Evolutionary conservation across 106 monocot genomes (phyloP).

Genomic region (Dendrobium chrysotoxum): DNA sequence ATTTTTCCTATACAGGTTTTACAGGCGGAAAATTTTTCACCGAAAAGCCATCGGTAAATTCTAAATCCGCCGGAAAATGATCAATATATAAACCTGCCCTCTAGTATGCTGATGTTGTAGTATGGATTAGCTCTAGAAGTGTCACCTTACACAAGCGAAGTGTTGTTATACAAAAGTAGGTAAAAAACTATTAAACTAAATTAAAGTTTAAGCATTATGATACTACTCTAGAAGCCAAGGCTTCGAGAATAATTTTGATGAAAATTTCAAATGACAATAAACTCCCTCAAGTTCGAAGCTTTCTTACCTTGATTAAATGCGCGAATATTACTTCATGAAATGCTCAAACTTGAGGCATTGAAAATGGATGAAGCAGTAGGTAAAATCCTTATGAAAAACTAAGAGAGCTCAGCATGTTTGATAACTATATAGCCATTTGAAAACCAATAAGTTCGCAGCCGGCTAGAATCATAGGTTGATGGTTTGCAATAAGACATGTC

Average conservation of each 20-base stretch:
- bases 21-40: too few species aligned
- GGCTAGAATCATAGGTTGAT: background rate
- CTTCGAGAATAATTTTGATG: background rate
- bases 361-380: conserved; percentile 67
- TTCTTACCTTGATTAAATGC: conserved; percentile 46
- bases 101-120: conserved; percentile 88
- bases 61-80: too few species aligned
- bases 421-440: conserved; percentile 17
- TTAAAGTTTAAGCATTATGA: background rate
- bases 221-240: background rate
- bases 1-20: too few species aligned
- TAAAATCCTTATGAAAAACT: conserved; percentile 65
- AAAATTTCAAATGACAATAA: background rate
- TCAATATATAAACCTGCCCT: too few species aligned
- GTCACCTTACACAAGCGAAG: conserved; percentile 24
- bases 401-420: conserved; percentile 44
- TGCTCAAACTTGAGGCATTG: conserved; percentile 42
- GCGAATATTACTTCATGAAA: conserved; percentile 73
- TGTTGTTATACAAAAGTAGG: background rate
- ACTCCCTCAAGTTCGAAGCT: background rate
- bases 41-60: too few species aligned
- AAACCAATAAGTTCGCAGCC: background rate
- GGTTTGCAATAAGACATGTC: background rate
- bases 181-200: background rate
- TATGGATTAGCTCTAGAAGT: conserved; percentile 54